Conservation (phyloP, 352 stramenopile genomes). For the Pilasporangium apinafurcum region DNA sequence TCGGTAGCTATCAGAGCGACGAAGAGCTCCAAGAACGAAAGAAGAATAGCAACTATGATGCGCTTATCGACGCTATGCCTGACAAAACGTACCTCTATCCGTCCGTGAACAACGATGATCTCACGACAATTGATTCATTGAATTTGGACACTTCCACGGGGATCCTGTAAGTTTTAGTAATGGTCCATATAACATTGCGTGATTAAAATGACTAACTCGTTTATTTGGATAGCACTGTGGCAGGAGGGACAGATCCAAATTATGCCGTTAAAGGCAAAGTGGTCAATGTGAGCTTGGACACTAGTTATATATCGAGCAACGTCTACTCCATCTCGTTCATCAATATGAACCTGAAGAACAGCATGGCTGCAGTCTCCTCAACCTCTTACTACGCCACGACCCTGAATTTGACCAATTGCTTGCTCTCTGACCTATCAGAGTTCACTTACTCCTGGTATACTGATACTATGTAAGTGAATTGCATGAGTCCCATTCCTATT, state of each 20-base stretch:
- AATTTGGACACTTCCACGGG: too few relatives aligned
- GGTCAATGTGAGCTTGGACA: slow-evolving; percentile 3
- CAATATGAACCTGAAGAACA: slow-evolving; percentile 7
- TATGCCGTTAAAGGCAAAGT: slow-evolving; percentile 3
- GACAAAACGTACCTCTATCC: too few relatives aligned
- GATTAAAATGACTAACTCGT: background rate
- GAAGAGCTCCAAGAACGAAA: too few relatives aligned
- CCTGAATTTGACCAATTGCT: background rate
- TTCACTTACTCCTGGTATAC: slow-evolving; percentile 1
- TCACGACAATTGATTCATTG: too few relatives aligned
- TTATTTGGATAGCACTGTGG: background rate
- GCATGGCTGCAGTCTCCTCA: slow-evolving; percentile 1
- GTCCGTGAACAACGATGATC: too few relatives aligned
- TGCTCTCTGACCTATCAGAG: slow-evolving; percentile 1
- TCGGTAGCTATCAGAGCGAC: too few relatives aligned
- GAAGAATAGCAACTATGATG: too few relatives aligned
- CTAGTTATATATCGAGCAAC: slow-evolving; percentile 1
- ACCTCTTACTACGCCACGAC: slow-evolving; percentile 6
- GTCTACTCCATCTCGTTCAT: slow-evolving; percentile 5
- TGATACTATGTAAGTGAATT: background rate
- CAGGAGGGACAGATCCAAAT: slow-evolving; percentile 8
- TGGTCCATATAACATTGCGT: background rate
- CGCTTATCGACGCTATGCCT: too few relatives aligned
- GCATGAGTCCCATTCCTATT: background rate
- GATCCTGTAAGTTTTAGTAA: background rate